Percentiles rank a stretch among this genome's conserved stretches.
Conservation (phyloP, 306 rosid species). For the Ziziphus jujuba region DNA sequence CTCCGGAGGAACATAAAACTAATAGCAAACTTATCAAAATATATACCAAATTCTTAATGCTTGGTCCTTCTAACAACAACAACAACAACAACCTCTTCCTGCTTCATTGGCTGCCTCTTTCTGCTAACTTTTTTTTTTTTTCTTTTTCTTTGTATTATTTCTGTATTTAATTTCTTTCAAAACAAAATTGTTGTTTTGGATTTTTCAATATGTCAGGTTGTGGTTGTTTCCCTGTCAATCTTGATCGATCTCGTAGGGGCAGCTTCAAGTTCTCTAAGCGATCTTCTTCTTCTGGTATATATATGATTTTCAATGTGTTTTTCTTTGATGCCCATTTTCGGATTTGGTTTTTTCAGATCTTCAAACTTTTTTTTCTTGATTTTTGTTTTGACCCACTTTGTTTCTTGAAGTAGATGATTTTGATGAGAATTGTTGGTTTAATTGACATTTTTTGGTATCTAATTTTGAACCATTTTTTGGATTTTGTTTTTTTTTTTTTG, state of each 20-base stretch:
- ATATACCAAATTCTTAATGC: too few relatives aligned
- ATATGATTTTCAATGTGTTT: conserved; percentile 8
- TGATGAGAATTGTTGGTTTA: background rate
- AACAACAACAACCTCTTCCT: too few relatives aligned
- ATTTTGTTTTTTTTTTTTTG: conserved; percentile 1
- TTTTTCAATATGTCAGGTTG: conserved; percentile 34
- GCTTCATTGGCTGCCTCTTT: too few relatives aligned
- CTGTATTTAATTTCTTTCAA: background rate
- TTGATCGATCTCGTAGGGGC: conserved; percentile 13
- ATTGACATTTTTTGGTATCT: too few relatives aligned
- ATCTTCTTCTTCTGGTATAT: conserved; percentile 30
- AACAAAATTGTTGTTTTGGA: background rate
- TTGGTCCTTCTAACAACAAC: too few relatives aligned
- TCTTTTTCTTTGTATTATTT: background rate
- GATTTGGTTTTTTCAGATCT: background rate
- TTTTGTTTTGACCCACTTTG: background rate
- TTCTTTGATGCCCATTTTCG: background rate
- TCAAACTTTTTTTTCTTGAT: background rate
- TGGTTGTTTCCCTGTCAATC: conserved; percentile 40
- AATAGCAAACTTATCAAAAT: too few relatives aligned
- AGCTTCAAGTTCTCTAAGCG: conserved; percentile 17
- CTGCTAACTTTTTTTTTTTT: background rate
- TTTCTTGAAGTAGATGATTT: background rate
- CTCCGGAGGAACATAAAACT: too few relatives aligned
- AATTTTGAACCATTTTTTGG: background rate